Evolutionary conservation across 176 grass and related monocot genomes (phyloP).

Genomic region (Pontederia paniculata): DNA sequence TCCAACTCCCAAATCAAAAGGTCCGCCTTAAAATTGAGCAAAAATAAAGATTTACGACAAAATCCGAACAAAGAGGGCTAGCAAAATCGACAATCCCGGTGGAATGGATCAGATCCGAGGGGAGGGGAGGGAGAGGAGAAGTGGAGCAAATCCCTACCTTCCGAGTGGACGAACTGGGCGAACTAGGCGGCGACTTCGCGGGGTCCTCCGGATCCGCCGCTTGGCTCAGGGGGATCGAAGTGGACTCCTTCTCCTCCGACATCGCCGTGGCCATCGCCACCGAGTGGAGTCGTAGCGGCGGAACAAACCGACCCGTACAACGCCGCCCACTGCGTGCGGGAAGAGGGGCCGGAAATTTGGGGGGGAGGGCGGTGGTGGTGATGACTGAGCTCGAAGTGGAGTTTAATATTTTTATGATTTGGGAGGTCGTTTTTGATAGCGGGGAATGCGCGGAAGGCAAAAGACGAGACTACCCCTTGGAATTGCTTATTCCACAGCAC

Average conservation of each 20-base stretch:
- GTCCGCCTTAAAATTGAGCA: background rate
- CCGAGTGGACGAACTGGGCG: slow-evolving; percentile 78
- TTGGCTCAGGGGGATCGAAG: slow-evolving; percentile 76
- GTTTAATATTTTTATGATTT: no score
- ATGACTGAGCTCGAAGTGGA: no score
- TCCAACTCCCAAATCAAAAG: no score
- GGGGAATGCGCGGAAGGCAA: no score
- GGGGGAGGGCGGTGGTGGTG: no score
- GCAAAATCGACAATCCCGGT: background rate
- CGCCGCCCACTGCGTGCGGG: no score
- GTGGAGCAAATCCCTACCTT: slow-evolving; percentile 74
- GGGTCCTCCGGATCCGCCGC: slow-evolving; percentile 86
- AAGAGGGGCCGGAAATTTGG: no score
- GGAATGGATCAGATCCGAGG: background rate
- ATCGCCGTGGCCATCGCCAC: slow-evolving; percentile 14
- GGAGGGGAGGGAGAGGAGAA: background rate
- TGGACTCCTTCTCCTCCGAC: slow-evolving; percentile 88
- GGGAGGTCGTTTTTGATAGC: no score
- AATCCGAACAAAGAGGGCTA: background rate
- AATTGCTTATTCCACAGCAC: no score
- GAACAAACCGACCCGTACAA: no score
- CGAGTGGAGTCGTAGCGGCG: background rate
- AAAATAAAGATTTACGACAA: background rate
- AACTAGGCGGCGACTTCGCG: slow-evolving; percentile 61
- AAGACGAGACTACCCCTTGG: no score